phyloP scores from a whole-genome alignment of 805 yeast species.

The Yarrowia keelungensis region DNA sequence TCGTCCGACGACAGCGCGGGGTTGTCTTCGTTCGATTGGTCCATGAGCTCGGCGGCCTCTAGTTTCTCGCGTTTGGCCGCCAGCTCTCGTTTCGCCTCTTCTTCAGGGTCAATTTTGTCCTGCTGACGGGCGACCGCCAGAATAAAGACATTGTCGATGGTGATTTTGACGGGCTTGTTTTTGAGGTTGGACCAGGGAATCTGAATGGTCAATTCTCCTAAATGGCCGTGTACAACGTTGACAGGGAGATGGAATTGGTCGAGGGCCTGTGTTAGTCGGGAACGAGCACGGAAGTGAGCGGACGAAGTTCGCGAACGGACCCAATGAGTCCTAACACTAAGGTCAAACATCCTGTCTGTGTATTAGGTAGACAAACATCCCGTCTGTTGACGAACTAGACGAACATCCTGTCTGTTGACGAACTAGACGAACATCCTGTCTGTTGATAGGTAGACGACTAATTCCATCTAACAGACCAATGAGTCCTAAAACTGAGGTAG shows the following conservation, averaged over 20 bases:
- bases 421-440: too few relatives aligned
- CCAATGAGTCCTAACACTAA: too few relatives aligned
- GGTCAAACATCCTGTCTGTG: too few relatives aligned
- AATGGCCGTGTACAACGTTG: constrained; percentile 85
- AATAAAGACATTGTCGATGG: constrained; percentile 84
- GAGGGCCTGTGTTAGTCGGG: constrained; percentile 57
- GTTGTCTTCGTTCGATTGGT: constrained; percentile 54
- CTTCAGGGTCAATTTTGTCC: constrained; percentile 64
- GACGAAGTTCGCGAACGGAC: not conserved
- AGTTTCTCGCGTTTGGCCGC: constrained; percentile 70
- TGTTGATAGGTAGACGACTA: too few relatives aligned
- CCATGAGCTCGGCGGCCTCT: constrained; percentile 64
- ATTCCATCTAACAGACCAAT: too few relatives aligned
- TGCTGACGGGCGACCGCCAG: constrained; percentile 77
- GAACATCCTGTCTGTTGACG: too few relatives aligned
- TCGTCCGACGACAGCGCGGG: constrained; percentile 48
- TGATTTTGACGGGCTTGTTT: constrained; percentile 87
- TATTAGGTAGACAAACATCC: too few relatives aligned
- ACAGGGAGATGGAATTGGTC: constrained; percentile 87
- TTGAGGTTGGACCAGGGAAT: constrained; percentile 97
- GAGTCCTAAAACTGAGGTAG: too few relatives aligned
- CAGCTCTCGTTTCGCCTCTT: constrained; percentile 67
- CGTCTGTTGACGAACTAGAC: too few relatives aligned
- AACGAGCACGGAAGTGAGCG: not conserved
- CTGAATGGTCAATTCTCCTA: constrained; percentile 87